Evolutionary conservation across 2,329 filamentous ascomycete genomes (phyloP), one percentile per base, ranked within the genome.

Genomic region (Fusarium odoratissimum): DNA sequence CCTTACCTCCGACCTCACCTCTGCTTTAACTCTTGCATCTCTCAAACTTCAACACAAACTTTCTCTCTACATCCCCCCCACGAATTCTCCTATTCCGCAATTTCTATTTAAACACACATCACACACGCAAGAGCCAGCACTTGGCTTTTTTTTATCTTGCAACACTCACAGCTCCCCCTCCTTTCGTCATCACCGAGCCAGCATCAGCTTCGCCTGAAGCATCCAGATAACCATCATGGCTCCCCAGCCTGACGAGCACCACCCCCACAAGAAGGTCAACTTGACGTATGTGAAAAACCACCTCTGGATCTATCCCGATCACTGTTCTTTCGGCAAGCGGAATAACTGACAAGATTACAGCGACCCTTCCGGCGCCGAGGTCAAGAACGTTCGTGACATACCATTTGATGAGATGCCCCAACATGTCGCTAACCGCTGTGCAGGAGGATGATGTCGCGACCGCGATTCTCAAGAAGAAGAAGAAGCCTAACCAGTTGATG

Each of bases 401-500:
- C 75, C 46, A 72, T 55, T 59, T 35, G 40, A 35, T 40, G 60
- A 42, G 49, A 54, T 57, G 57, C 62, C 60, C 61, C 65, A 41
- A 74, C 67, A 76, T 69, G 75, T 55, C 77, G 78, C 81, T 83
- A 77, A 86, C 80, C 66, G 51, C 67, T 37, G 48, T 73, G 67
- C 79, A 97, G 91, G 91, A 94, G 79, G 93, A 98, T 83, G 96
- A 97, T 82, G 94, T 92, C 71, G 91, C 96, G 59, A 99, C 96
- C 49, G 96, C 96, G 77, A 99, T 99, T 79, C 90, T 99, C 80
- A 98, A 98, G 89, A 98, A 98, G 90, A 99, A 99, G 93, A 99
- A 99, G 95, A 99, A 99, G 94, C 95, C 95, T 79, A 99, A 99
- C 86, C 97, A 95, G 81, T 86, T 99, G 83, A 97, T 99, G 95